Percentiles rank a stretch among this genome's conserved stretches.
phyloP scores from a whole-genome alignment of 1,284 basidiomycete genomes.

The Gymnopus androsaceus region DNA sequence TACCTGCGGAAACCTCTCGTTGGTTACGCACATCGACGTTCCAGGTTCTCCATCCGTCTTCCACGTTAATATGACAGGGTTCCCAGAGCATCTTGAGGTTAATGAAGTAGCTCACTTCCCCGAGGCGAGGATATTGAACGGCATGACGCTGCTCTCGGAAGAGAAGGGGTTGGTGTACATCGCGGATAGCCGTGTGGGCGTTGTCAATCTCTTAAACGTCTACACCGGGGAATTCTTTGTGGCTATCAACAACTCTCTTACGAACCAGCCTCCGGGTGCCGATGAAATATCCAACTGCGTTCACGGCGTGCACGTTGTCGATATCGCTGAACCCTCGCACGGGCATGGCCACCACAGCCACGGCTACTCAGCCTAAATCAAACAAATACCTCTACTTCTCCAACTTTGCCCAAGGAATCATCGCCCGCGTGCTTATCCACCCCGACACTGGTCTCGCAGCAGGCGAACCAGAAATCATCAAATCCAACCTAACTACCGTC shows the following conservation, averaged over 20 bases:
- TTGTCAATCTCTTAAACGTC: background rate
- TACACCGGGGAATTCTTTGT: conserved; percentile 1
- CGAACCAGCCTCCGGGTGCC: conserved; percentile 1
- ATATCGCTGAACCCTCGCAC: too few species aligned
- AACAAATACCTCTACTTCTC: conserved; percentile 6
- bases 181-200: conserved; percentile 3
- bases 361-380: background rate
- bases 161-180: conserved; percentile 2
- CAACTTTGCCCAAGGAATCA: background rate
- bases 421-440: background rate
- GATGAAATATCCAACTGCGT: background rate
- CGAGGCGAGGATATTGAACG: background rate
- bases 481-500: background rate
- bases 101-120: conserved; percentile 1
- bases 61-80: conserved; percentile 5
- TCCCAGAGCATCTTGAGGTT: background rate
- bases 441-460: background rate
- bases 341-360: too few species aligned
- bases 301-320: background rate
- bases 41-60: background rate
- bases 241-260: conserved; percentile 4
- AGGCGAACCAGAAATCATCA: background rate
- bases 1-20: background rate
- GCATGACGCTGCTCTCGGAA: background rate
- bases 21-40: background rate